phyloP scores from a whole-genome alignment of 2,329 filamentous ascomycete genomes.

The Knufia fluminis region DNA sequence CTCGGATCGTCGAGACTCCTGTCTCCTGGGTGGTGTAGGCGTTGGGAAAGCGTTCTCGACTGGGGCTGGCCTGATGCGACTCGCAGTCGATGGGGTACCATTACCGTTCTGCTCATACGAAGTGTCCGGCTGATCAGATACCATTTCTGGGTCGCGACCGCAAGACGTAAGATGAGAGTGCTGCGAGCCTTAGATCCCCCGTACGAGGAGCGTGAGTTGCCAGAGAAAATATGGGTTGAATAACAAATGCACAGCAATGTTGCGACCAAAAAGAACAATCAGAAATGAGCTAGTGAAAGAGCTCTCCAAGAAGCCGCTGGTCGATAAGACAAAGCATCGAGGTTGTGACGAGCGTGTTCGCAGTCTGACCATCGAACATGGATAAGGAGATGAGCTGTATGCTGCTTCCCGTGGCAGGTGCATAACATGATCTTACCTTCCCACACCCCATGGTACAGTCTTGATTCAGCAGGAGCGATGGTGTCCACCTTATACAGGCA shows the following conservation, averaged over 20 bases:
- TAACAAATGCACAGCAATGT: background rate
- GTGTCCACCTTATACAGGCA: too few species aligned
- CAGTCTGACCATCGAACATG: background rate
- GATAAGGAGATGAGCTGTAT: background rate
- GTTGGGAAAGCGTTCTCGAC: slow-evolving; percentile 23
- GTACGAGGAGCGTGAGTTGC: background rate
- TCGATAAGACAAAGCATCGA: background rate
- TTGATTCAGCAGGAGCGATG: background rate
- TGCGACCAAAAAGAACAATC: slow-evolving; percentile 3
- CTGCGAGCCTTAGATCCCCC: background rate
- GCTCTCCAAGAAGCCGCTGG: slow-evolving; percentile 3
- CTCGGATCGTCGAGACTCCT: slow-evolving; percentile 4
- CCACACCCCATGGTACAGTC: background rate
- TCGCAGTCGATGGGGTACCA: slow-evolving; percentile 9
- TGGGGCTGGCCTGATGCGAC: slow-evolving; percentile 7
- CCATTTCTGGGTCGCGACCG: background rate
- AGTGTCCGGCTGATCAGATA: background rate
- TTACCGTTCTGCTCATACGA: background rate
- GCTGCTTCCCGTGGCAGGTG: slow-evolving; percentile 5
- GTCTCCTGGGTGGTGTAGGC: slow-evolving; percentile 12
- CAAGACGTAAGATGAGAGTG: background rate
- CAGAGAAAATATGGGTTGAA: background rate
- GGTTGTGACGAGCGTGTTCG: background rate
- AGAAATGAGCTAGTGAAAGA: slow-evolving; percentile 2
- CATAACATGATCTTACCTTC: background rate